A percentile compares a stretch with the other conserved stretches of the same genome.
These are phyloP conservation scores for Populus trichocarpa DNA, from an alignment of 441 rosid genomes.

Conservation along the genomic window DNA sequence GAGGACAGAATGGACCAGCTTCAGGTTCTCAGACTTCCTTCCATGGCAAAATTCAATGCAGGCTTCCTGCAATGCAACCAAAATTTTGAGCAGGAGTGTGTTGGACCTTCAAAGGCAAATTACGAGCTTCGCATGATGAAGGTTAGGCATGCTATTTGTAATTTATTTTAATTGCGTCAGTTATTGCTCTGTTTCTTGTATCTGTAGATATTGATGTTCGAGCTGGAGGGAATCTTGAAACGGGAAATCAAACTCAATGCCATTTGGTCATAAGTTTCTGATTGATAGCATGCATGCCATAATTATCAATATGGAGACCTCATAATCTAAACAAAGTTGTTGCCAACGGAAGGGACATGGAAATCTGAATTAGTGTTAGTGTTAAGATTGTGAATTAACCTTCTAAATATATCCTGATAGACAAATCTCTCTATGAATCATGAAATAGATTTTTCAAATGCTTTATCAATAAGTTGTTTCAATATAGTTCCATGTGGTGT, in stretches of 20 bases:
- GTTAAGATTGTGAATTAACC: background rate
- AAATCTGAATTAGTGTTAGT: background rate
- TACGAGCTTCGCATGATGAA: conserved; percentile 86
- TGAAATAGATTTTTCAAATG: background rate
- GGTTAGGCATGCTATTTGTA: conserved; percentile 40
- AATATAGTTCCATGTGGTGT: background rate
- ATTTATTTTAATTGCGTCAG: background rate
- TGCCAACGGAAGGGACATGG: background rate
- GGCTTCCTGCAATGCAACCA: conserved; percentile 90
- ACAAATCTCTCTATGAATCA: background rate
- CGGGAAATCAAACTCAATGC: background rate
- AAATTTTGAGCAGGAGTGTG: conserved; percentile 76
- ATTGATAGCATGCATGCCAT: background rate
- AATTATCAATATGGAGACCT: background rate
- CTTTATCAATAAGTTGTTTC: background rate
- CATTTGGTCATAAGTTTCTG: background rate
- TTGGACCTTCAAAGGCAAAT: conserved; percentile 84
- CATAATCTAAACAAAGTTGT: background rate
- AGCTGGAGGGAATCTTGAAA: background rate
- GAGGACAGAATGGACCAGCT: conserved; percentile 99
- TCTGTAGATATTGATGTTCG: background rate
- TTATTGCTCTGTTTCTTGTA: background rate
- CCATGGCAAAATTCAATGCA: conserved; percentile 98
- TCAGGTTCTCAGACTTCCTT: conserved; percentile 95
- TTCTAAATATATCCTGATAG: background rate